Conservation (phyloP, 1,284 basidiomycete species). For the Sanghuangporus baumii region DNA sequence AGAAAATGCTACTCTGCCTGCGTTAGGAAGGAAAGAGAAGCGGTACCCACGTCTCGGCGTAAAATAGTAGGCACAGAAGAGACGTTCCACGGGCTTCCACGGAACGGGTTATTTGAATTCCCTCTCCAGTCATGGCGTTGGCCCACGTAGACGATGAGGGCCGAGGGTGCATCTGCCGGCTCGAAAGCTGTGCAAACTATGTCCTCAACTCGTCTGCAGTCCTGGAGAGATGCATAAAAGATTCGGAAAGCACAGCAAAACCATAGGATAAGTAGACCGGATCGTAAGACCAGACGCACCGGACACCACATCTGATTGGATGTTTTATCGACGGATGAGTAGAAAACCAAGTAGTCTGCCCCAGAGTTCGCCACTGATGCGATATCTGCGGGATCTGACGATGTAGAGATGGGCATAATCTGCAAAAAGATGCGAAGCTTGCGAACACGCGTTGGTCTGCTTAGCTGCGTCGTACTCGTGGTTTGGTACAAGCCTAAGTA, state of each 20-base stretch:
- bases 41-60: conserved; percentile 53
- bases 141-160: conserved; percentile 71
- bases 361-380: conserved; percentile 26
- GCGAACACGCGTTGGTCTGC: not conserved
- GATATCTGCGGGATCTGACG: conserved; percentile 10
- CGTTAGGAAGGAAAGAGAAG: not conserved
- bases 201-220: conserved; percentile 64
- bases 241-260: not conserved
- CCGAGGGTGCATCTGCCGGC: conserved; percentile 47
- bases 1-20: not conserved
- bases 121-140: conserved; percentile 60
- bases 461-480: not conserved
- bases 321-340: conserved; percentile 48
- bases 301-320: conserved; percentile 55
- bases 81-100: conserved; percentile 62
- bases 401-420: conserved; percentile 7
- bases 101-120: conserved; percentile 51
- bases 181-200: conserved; percentile 54
- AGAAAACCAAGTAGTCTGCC: conserved; percentile 60
- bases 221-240: conserved; percentile 37
- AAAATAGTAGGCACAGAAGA: conserved; percentile 69
- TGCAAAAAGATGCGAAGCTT: not conserved
- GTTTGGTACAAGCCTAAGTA: not conserved
- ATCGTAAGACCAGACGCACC: conserved; percentile 33
- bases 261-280: not conserved